Base-by-base conservation (phyloP, 1,139 yeast species). In the Citeromyces hawaiiensis region DNA sequence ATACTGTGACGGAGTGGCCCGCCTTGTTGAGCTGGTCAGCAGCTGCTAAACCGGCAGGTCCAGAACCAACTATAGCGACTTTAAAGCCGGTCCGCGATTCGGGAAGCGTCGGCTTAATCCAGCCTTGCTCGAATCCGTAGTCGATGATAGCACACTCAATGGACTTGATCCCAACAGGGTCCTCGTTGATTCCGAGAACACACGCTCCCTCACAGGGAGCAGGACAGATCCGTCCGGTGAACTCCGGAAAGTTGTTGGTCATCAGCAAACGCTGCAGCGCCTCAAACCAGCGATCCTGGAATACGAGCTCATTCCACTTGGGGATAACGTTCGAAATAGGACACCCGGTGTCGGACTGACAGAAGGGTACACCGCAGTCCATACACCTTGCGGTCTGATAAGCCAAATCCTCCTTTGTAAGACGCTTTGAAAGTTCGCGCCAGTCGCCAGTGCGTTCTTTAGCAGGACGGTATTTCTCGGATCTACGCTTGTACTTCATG, bases 171-270 rank as follows among this genome's bases (percentile, higher is more conserved):
- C 96, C 96, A 48, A 91, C 98, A 19, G 98, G 94, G 46, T 87
- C 95, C 52, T 82, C 91, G 23, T 60, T 61, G 55, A 91, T 85
- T 43, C 96, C 96, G 54, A 91, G 72, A 38, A 87, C 94, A 72
- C 98, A 91, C 3, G 97, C 96, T 52, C 96, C 97, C 60, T 87
- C 94, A 68, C 98, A 91, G 49, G 98, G 98, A 48, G 98, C 98
- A 31, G 98, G 98, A 65, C 98, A 91, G 48, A 91, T 91, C 64
- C 96, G 80, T 47, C 96, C 96, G 44, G 97, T 91, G 56, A 91
- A 88, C 64, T 91, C 98, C 15, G 98, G 97, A 82, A 91, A 91
- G 64, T 91, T 91, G 66, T 91, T 91, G 48, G 98, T 91, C 88
- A 87, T 91, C 58, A 85, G 64, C 59, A 91, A 72, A 54, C 96